Percentiles rank a stretch among this genome's conserved stretches.
Conservation (phyloP, 106 monocot species). For the Phalaenopsis aphrodite region DNA sequence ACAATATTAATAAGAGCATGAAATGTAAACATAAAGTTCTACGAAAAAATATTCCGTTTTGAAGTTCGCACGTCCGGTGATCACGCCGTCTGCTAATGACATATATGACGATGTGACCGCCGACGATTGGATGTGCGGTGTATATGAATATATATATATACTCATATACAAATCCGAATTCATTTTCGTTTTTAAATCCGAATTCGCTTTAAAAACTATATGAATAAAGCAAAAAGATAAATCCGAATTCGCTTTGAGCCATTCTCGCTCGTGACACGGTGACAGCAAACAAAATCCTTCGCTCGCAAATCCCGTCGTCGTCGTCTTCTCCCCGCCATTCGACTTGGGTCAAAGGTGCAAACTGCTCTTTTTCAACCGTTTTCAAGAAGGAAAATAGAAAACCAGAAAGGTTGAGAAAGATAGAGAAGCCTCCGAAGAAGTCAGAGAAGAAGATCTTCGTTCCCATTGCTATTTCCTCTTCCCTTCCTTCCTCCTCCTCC, state of each 20-base stretch:
- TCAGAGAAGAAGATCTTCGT: neutral
- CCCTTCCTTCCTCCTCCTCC: neutral
- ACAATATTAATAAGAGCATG: no score
- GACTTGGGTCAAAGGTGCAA: neutral
- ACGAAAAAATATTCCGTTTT: no score
- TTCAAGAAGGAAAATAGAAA: neutral
- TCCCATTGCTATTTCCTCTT: neutral
- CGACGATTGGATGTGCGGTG: no score
- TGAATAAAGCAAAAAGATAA: no score
- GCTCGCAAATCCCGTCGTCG: neutral
- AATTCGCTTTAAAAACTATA: no score
- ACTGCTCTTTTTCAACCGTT: neutral
- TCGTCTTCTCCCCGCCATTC: neutral
- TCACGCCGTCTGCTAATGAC: no score
- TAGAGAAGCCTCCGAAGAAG: neutral
- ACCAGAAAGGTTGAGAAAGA: neutral
- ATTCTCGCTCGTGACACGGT: neutral
- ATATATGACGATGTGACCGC: no score
- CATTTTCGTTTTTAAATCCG: no score
- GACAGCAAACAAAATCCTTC: neutral
- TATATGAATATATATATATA: no score
- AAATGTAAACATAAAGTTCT: no score
- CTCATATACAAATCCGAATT: no score
- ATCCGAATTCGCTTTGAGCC: neutral
- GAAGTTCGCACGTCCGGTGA: no score